These are phyloP conservation scores for Rhododendron vialii DNA, from an alignment of 148 eudicot species.

Conservation along the genomic window DNA sequence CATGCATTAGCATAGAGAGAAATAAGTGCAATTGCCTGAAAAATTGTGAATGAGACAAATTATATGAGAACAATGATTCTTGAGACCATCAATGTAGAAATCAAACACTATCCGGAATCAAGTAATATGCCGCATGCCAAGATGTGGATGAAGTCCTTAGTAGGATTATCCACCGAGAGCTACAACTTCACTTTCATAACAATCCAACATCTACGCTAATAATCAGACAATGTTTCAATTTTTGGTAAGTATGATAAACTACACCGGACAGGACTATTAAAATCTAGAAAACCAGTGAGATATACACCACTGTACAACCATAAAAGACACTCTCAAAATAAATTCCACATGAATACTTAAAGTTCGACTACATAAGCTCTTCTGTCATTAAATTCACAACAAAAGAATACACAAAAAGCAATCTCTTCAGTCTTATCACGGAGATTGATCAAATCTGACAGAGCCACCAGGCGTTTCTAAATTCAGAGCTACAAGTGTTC, in stretches of 20 bases:
- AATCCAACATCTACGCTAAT: not conserved
- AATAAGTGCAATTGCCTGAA: slow-evolving; percentile 75
- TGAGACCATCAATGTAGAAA: not conserved
- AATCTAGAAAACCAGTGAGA: not conserved
- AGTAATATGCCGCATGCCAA: not conserved
- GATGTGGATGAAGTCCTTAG: not conserved
- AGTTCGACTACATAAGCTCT: not conserved
- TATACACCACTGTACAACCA: not conserved
- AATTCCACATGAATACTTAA: not conserved
- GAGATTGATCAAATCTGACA: not conserved
- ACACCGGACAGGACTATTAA: not conserved
- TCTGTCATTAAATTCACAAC: not conserved
- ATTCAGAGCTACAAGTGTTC: not conserved
- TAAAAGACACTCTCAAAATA: not conserved
- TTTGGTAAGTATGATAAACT: not conserved
- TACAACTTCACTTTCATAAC: not conserved
- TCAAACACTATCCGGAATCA: not conserved
- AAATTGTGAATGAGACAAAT: not conserved
- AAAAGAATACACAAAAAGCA: not conserved
- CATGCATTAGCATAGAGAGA: slow-evolving; percentile 74
- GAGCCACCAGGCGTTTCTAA: not conserved
- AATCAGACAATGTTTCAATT: not conserved
- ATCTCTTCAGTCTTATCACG: not conserved
- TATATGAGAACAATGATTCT: not conserved
- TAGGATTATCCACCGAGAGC: not conserved